Base-by-base conservation (phyloP, 768 basidiomycete species). In the Lentinula boryana region DNA sequence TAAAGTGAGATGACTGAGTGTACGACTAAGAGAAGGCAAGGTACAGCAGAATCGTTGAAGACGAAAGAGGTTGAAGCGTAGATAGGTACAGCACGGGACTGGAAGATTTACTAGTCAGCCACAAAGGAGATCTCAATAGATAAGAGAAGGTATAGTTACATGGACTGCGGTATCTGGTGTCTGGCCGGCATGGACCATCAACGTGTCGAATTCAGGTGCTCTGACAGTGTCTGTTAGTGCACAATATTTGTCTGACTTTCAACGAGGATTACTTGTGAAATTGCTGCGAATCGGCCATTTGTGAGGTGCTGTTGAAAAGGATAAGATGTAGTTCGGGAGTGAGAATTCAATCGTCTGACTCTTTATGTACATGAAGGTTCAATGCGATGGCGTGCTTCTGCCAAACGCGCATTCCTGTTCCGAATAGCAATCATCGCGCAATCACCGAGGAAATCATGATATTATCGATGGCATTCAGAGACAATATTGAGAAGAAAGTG, bases 141-240 rank as follows among this genome's bases (percentile, higher is more conserved):
- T 56, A 27, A n/a, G 6, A 23, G 15, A 12, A 27, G 16, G 31
- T 16, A n/a, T 15, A 15, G 8, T 48, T 51, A 52, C 58, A 60
- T 87, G 85, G 0, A 87, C 89, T 1, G 84, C 68, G 0, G 81
- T 70, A 71, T 89, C 88, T 10, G 81, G 79, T 12, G 71, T 73
- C 63, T 90, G 86, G 1, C 91, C 91, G 16, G 84, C 91, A 68
- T 93, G 91, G 5, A 92, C 77, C 70, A 91, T 89, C 51, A 92
- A 76, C 1, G 89, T 91, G 66, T 92, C 89, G 66, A 91, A 91
- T 67, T 89, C 87, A 52, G 88, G 87, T 66, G 77, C 75, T 71
- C 81, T 82, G 41, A 23, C 9, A n/a, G 8, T 12, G 21, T 9
- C n/a, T 48, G 46, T 48, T 18, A 48, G 12, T 48, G 21, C 46